A percentile compares a stretch with the other conserved stretches of the same genome.
Conservation (phyloP, 805 yeast species). For the Alloascoidea africana region DNA sequence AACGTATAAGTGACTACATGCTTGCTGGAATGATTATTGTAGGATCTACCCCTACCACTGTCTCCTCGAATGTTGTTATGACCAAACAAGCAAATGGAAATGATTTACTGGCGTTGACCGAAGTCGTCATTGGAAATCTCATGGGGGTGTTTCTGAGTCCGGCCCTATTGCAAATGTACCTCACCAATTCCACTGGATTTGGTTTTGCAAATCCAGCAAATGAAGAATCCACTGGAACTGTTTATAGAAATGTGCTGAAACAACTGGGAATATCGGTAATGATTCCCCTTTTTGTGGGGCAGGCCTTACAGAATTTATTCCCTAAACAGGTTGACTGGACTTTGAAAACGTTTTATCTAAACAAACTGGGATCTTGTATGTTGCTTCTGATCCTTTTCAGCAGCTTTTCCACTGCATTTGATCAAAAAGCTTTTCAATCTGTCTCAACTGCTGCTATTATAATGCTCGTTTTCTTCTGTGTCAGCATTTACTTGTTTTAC, state of each 20-base stretch:
- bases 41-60: slow-evolving; percentile 84
- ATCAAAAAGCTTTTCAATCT: slow-evolving; percentile 61
- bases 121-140: slow-evolving; percentile 73
- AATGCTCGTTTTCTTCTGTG: slow-evolving; percentile 68
- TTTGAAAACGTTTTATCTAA: slow-evolving; percentile 38
- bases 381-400: slow-evolving; percentile 62
- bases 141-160: slow-evolving; percentile 84
- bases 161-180: slow-evolving; percentile 63
- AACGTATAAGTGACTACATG: slow-evolving; percentile 57
- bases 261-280: slow-evolving; percentile 77
- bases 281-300: slow-evolving; percentile 82
- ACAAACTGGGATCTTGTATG: slow-evolving; percentile 70
- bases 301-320: slow-evolving; percentile 54
- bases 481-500: slow-evolving; percentile 67
- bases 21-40: slow-evolving; percentile 73
- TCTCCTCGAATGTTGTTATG: slow-evolving; percentile 86
- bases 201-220: slow-evolving; percentile 68
- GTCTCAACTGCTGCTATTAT: slow-evolving; percentile 58
- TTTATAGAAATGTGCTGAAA: slow-evolving; percentile 70
- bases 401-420: slow-evolving; percentile 64
- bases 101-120: slow-evolving; percentile 62
- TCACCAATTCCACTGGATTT: slow-evolving; percentile 35
- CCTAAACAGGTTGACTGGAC: slow-evolving; percentile 53
- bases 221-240: slow-evolving; percentile 23
- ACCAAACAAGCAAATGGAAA: slow-evolving; percentile 78